These are phyloP conservation scores for Lactarius akahatsu DNA, from an alignment of 768 basidiomycete species.

Conservation along the genomic window DNA sequence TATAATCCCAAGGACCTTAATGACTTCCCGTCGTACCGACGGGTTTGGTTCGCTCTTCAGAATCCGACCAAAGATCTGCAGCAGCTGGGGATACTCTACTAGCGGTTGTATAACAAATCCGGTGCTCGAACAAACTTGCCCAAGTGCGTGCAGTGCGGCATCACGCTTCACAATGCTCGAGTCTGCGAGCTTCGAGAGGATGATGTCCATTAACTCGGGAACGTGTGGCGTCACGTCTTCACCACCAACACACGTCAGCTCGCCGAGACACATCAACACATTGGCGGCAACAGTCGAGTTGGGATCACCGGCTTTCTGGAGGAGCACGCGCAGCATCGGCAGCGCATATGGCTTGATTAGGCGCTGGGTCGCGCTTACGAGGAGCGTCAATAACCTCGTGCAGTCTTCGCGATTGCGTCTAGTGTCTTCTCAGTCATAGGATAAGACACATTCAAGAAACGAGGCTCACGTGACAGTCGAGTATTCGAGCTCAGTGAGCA, in stretches of 20 bases:
- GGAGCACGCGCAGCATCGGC: constrained; percentile 89
- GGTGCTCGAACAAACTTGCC: constrained; percentile 93
- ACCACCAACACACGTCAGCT: constrained; percentile 88
- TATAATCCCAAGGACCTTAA: constrained; percentile 93
- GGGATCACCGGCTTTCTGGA: constrained; percentile 82
- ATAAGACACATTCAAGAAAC: background rate
- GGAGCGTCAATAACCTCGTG: constrained; percentile 81
- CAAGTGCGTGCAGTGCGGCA: constrained; percentile 90
- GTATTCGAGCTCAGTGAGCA: constrained; percentile 95
- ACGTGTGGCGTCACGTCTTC: constrained; percentile 86
- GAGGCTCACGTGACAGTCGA: constrained; percentile 77
- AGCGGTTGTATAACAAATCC: constrained; percentile 92
- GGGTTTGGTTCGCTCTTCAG: constrained; percentile 75
- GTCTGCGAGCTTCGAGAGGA: constrained; percentile 87
- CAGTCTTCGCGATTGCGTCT: constrained; percentile 91
- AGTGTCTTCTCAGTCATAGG: constrained; percentile 20
- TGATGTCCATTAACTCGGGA: constrained; percentile 84
- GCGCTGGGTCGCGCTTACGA: constrained; percentile 89
- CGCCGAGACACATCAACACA: constrained; percentile 91
- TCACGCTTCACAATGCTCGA: constrained; percentile 86
- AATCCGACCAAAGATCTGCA: constrained; percentile 83
- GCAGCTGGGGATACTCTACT: constrained; percentile 85
- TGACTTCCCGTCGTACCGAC: constrained; percentile 79
- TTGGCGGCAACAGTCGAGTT: constrained; percentile 90
- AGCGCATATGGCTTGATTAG: constrained; percentile 95